Evolutionary conservation across 345 rosid genomes (phyloP).

Genomic region (Euphorbia lathyris): DNA sequence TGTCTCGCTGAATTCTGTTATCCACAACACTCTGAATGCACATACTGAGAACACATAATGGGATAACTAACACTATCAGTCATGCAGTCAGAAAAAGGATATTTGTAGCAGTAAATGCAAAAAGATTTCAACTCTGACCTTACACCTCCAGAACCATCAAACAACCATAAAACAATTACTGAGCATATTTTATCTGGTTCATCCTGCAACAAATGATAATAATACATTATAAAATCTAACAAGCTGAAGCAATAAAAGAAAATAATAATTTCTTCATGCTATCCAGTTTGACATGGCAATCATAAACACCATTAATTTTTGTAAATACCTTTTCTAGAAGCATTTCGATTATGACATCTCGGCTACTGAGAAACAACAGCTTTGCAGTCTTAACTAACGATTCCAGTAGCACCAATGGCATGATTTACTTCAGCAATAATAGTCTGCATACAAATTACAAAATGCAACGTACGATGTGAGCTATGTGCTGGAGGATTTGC

Average conservation of each 20-base stretch:
- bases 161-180: slow-evolving; percentile 69
- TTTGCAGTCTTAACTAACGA: slow-evolving; percentile 75
- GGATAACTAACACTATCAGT: background rate
- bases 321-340: slow-evolving; percentile 52
- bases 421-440: slow-evolving; percentile 74
- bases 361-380: slow-evolving; percentile 58
- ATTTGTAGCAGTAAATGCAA: background rate
- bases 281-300: background rate
- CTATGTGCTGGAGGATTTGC: background rate
- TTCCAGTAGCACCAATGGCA: slow-evolving; percentile 81
- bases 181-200: slow-evolving; percentile 77
- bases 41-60: slow-evolving; percentile 39
- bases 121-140: slow-evolving; percentile 41
- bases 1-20: slow-evolving; percentile 40
- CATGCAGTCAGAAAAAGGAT: background rate
- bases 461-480: background rate
- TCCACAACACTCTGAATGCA: slow-evolving; percentile 61
- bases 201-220: slow-evolving; percentile 36
- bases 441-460: slow-evolving; percentile 33
- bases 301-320: background rate
- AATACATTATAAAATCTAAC: slow-evolving; percentile 6
- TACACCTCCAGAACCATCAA: slow-evolving; percentile 63
- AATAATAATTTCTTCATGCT: background rate
- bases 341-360: slow-evolving; percentile 64
- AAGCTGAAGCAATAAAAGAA: background rate